Conservation (phyloP, 75 land plant genomes). For the Sequoia sempervirens region DNA sequence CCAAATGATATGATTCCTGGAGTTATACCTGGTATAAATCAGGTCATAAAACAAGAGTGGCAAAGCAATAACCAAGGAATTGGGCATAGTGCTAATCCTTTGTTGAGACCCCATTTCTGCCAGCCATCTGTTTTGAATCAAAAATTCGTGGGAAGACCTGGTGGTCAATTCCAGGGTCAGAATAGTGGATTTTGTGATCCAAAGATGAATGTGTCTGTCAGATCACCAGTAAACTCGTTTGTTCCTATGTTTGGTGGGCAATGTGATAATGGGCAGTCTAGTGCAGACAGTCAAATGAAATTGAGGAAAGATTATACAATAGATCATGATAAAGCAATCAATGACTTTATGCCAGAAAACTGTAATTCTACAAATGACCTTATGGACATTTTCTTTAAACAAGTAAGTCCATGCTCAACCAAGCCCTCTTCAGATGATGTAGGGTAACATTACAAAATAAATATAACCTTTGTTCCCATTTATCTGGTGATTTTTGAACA, state of each 20-base stretch:
- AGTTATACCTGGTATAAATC: background rate
- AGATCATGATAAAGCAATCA: background rate
- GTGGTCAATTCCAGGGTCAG: constrained; percentile 1
- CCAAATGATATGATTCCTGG: background rate
- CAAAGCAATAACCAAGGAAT: background rate
- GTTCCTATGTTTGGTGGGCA: background rate
- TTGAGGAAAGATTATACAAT: constrained; percentile 5
- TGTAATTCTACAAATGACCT: background rate
- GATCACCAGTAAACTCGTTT: background rate
- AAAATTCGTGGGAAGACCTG: background rate
- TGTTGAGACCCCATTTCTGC: background rate
- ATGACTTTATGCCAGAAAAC: background rate
- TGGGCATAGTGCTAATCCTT: background rate
- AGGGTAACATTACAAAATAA: constrained; percentile 1
- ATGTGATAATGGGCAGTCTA: background rate
- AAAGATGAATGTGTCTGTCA: background rate
- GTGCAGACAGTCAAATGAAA: constrained; percentile 11
- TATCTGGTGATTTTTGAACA: background rate
- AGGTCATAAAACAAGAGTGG: background rate
- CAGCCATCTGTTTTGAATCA: constrained; percentile 1
- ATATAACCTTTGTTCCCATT: background rate
- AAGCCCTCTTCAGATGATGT: background rate
- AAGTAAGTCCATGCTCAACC: background rate
- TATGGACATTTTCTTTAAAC: constrained; percentile 1
- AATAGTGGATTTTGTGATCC: background rate